These are phyloP conservation scores for Monilinia aucupariae DNA, from an alignment of 2,329 filamentous ascomycete genomes.

Conservation along the genomic window DNA sequence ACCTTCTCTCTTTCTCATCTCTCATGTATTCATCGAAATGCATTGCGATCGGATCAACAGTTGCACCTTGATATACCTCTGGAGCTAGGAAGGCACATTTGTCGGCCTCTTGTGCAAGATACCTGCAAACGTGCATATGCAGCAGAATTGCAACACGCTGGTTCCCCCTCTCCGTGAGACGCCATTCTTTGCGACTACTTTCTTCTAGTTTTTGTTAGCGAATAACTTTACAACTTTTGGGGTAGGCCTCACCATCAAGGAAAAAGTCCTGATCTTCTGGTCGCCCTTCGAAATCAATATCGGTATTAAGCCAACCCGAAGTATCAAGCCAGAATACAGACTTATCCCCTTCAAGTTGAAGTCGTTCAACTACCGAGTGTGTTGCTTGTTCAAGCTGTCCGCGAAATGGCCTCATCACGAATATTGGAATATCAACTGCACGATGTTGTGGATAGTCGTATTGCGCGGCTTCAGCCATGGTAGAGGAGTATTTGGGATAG, in stretches of 20 bases:
- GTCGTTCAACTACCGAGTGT: conserved; percentile 33
- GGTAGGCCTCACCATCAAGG: conserved; percentile 26
- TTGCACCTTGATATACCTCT: conserved; percentile 27
- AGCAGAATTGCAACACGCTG: conserved; percentile 37
- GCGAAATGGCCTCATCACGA: conserved; percentile 37
- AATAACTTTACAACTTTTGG: neutral
- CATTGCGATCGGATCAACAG: conserved; percentile 21
- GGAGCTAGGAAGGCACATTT: conserved; percentile 36
- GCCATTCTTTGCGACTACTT: conserved; percentile 30
- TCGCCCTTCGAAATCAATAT: conserved; percentile 24
- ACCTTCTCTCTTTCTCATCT: conserved; percentile 24
- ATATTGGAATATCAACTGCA: conserved; percentile 35
- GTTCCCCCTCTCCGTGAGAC: conserved; percentile 35
- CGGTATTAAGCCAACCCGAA: conserved; percentile 37
- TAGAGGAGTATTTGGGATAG: conserved; percentile 24
- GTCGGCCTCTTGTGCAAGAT: conserved; percentile 33
- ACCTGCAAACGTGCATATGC: conserved; percentile 37
- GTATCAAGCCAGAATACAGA: conserved; percentile 39
- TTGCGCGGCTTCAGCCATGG: conserved; percentile 17
- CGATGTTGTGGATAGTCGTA: conserved; percentile 21
- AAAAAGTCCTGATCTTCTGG: conserved; percentile 32
- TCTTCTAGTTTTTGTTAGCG: conserved; percentile 18
- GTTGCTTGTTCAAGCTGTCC: conserved; percentile 35
- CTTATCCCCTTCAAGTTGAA: conserved; percentile 36
- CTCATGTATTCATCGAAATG: conserved; percentile 24